Evolutionary conservation across 352 stramenopile species (phyloP).

Genomic region (Phytophthora ramorum): DNA sequence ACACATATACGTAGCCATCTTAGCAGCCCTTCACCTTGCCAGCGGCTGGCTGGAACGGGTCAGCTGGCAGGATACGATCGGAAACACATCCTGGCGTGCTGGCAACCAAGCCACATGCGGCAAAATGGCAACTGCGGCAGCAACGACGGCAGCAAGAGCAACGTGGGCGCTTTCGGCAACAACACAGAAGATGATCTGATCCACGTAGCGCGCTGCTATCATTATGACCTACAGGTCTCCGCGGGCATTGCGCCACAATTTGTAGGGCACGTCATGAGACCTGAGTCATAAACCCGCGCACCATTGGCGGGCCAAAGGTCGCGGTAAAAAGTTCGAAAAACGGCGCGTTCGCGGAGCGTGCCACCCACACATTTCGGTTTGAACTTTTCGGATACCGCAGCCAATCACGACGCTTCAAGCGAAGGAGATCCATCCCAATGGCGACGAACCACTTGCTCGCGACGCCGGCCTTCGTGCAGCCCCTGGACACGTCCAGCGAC

Average conservation of each 20-base stretch:
- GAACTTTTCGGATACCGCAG: not conserved
- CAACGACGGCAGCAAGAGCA: no score
- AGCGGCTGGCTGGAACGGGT: conserved; percentile 6
- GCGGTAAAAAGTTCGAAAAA: conserved; percentile 29
- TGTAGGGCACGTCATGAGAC: not conserved
- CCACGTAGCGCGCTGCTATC: not conserved
- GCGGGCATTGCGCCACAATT: no score
- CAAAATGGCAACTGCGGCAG: not conserved
- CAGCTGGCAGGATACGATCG: conserved; percentile 13
- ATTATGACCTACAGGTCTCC: not conserved
- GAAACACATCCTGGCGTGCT: conserved; percentile 24
- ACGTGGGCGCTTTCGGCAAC: no score
- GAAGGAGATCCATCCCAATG: conserved; percentile 16
- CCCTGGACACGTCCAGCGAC: conserved; percentile 13
- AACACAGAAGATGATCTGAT: not conserved
- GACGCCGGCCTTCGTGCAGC: conserved; percentile 22
- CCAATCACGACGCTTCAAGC: not conserved
- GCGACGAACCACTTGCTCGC: conserved; percentile 35
- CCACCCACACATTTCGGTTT: conserved; percentile 7
- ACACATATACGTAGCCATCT: conserved; percentile 1
- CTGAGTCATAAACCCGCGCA: no score
- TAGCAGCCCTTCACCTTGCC: not conserved
- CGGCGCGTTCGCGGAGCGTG: conserved; percentile 23
- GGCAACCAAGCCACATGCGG: not conserved
- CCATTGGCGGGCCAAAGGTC: conserved; percentile 28